Base-by-base conservation (phyloP, 331 rosid genomes). In the Quercus tomentella region DNA sequence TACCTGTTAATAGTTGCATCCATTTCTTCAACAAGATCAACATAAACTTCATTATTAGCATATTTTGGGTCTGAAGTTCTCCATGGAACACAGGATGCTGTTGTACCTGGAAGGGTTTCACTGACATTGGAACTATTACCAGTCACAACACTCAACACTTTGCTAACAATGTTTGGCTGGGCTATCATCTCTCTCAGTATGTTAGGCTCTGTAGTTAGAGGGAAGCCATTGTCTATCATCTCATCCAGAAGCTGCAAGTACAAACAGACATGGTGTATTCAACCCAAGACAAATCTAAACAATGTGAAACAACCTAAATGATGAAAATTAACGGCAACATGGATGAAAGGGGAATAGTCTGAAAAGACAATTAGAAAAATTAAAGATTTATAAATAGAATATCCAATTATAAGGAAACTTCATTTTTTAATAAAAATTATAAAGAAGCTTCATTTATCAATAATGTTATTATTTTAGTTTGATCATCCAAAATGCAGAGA, bases 221-320 rank as follows among this genome's bases (percentile, higher is more conserved):
- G 98, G 91, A 93, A 95, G 70, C 99, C 99, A 72, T 93, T 95
- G 93, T 95, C 99, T 75, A 91, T 93, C 99, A 93, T 95, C 89
- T 95, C 99, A 84, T 95, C 99, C 84, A 95, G 87, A 85, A 95
- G 89, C 98, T 92, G 85, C 84, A 77, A 51, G 37, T 62, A 70
- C 57, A 41, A 79, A 63, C 56, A 56, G 22, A 79, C 21, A 79
- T 30, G 12, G 20, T 69, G 52, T 83, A 21, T 70, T 54, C 67
- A 51, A 35, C 21, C 1, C 52, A n/a, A 4, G 0, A n/a, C 2
- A 33, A 67, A 21, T 6, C n/a, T 12, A 60, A 67, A 66, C 22
- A 31, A 0, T 5, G n/a, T 0, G 6, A 4, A 67, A 67, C 0
- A 35, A 5, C 72, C 28, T 8, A 66, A 1, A 35, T 35, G 8